Base-by-base conservation (phyloP, 805 yeast species). In the Kazachstania psychrophila region DNA sequence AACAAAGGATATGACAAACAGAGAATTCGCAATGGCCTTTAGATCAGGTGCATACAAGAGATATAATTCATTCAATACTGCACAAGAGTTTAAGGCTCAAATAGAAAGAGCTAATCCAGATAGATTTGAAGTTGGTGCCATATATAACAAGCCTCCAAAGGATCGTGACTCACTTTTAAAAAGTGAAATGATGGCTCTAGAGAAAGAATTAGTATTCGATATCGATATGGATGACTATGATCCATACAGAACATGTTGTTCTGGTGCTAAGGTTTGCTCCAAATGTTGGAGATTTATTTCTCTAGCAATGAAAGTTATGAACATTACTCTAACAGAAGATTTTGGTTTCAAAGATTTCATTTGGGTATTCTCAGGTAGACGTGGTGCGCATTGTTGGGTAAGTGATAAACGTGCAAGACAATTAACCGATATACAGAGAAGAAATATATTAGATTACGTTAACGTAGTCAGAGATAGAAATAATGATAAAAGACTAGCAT, bases 361-460 rank as follows among this genome's bases (percentile, higher is more conserved):
- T 34, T 92, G 97, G 97, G 95, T 89, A 4, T 92, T 85, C 54
- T 86, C 96, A 1, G 98, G 98, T 32, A 81, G 98, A 68, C 83
- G 98, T 72, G 98, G 98, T 60, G 95, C 94, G 12, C 98, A 92
- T 68, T 94, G 97, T 52, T 92, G 98, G 98, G 71, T 92, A 17
- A 83, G 95, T 60, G 98, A 92, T 56, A 61, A 71, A 38, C 65
- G 88, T 33, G 96, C 96, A 1, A 65, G 96, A 39, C 50, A 57
- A 2, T 60, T 92, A 43, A 81, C 75, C 44, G 97, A 92, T 56
- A 51, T 65, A 5, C 73, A 75, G 42, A 73, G 98, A 51, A 69
- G 80, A 49, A 76, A 94, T 3, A 72, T 92, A 10, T 79, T 88
- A 23, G 88, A 84, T 46, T 92, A 92, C 56, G 58, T 92, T 56